Percentiles rank a stretch among this genome's conserved stretches.
Conservation (phyloP, 208 protist species). For the Trypanosoma lewisi region DNA sequence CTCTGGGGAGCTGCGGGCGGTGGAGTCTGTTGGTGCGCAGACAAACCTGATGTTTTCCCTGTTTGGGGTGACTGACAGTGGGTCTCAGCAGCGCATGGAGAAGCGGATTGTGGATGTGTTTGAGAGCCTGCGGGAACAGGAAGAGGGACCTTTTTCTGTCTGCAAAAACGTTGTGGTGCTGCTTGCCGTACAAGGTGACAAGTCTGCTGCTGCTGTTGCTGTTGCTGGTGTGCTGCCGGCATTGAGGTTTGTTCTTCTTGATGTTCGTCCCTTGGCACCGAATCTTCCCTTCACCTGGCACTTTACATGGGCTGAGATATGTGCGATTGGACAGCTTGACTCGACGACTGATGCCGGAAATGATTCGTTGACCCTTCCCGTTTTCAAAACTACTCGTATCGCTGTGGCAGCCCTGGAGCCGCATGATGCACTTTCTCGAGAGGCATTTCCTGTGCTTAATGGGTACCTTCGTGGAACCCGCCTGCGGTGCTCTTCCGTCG, state of each 20-base stretch:
- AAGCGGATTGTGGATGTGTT: constrained; percentile 13
- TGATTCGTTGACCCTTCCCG: constrained; percentile 4
- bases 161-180: constrained; percentile 28
- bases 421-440: constrained; percentile 28
- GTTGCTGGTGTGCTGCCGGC: not conserved
- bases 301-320: constrained; percentile 44
- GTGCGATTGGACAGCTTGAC: constrained; percentile 37
- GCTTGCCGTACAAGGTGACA: constrained; percentile 23
- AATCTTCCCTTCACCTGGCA: constrained; percentile 41
- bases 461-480: not conserved
- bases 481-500: too few relatives aligned
- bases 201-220: not conserved
- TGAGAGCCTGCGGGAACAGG: not conserved
- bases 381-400: constrained; percentile 34
- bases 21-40: constrained; percentile 43
- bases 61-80: not conserved
- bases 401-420: constrained; percentile 27
- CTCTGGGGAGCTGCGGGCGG: constrained; percentile 25
- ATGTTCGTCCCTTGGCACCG: constrained; percentile 33
- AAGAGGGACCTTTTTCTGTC: not conserved
- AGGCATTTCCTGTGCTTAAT: constrained; percentile 38
- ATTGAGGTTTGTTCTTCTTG: constrained; percentile 30
- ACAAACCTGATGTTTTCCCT: constrained; percentile 33
- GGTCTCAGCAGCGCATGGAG: constrained; percentile 10
- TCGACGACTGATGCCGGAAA: not conserved